Percentiles rank a stretch among this genome's conserved stretches.
phyloP scores from a whole-genome alignment of 2,329 filamentous ascomycete genomes.

The Fusarium kyushuense region DNA sequence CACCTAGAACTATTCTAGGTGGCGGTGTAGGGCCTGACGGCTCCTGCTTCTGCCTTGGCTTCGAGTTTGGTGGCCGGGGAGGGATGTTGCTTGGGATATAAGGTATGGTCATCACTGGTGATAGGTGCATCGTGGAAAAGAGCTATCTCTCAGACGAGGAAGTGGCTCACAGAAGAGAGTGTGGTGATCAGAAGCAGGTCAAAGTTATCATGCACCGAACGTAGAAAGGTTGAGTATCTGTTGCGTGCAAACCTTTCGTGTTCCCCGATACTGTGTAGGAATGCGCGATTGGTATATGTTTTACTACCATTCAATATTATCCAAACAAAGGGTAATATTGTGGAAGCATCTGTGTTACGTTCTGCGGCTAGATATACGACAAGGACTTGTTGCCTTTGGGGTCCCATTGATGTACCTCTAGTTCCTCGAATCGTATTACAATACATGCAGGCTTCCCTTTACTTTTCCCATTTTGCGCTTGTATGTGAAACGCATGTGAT shows the following conservation, averaged over 20 bases:
- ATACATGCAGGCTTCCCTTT: constrained; percentile 14
- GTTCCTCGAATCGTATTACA: constrained; percentile 5
- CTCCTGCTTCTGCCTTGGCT: constrained; percentile 16
- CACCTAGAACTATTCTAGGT: constrained; percentile 23
- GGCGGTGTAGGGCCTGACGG: not conserved
- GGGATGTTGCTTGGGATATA: constrained; percentile 6
- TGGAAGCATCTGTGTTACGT: constrained; percentile 19
- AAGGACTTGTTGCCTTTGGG: not conserved
- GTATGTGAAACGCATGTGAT: constrained; percentile 22
- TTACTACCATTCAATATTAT: not conserved
- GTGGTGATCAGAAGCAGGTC: not conserved
- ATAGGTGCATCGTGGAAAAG: constrained; percentile 23
- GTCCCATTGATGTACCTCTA: not conserved
- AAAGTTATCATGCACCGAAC: not conserved
- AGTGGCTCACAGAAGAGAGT: not conserved
- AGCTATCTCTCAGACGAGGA: not conserved
- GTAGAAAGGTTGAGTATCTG: not conserved
- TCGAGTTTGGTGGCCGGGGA: constrained; percentile 7
- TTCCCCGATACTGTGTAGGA: not conserved
- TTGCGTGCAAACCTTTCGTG: constrained; percentile 3
- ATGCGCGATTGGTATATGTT: not conserved
- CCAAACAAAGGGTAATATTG: not conserved
- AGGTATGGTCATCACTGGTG: constrained; percentile 29
- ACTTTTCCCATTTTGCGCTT: constrained; percentile 10
- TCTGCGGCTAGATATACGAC: constrained; percentile 1